Evolutionary conservation across 768 basidiomycete genomes (phyloP), one percentile per base, ranked within the genome.

Genomic region (Boletus vermiculosoides): DNA sequence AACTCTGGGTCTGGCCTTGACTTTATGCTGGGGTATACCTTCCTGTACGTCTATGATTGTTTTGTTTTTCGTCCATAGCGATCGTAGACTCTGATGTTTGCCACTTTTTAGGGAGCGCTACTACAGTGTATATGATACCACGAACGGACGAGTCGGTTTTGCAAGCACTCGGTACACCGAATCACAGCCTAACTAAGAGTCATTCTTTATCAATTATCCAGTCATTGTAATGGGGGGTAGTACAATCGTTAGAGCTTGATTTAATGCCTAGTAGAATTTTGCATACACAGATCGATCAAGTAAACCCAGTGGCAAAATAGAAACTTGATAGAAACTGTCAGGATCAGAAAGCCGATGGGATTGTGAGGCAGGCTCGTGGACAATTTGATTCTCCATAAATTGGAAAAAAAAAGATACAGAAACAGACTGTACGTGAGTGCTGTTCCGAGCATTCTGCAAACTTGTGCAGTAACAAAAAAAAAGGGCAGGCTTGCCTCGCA

Each of bases 121-220:
- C 69, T 80, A 80, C 58, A 71, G 70, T 52, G 66, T 80, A 15
- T 79, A 63, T 57, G 77, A 81, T 59, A 71, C 74, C 22, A 61
- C 61, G 18, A 77, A 79, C 59, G 49, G 46, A 22, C 73, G 55
- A 9, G 65, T 79, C 18, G 80, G 79, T 13, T 70, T 81, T 47
- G 80, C 79, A 1, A 66, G 46, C 37, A 78, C 78, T 0, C 0
- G 37, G 0, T 69, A 75, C 57, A 80, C 79, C 1, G 0, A 45
- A 4, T 41, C 59, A 1, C 45, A 1, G 0, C 7, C n/a, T 15
- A 68, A 68, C 45, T 69, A 39, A 51, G 0, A 3, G n/a, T 30
- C 31, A 4, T 28, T 45, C 37, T 1, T 58, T 7, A 4, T 30
- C 22, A 23, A 48, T 5, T 5, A 52, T 33, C 2, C 10, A 11